Evolutionary conservation across 768 basidiomycete species (phyloP).

Genomic region (Cytidiella melzeri): DNA sequence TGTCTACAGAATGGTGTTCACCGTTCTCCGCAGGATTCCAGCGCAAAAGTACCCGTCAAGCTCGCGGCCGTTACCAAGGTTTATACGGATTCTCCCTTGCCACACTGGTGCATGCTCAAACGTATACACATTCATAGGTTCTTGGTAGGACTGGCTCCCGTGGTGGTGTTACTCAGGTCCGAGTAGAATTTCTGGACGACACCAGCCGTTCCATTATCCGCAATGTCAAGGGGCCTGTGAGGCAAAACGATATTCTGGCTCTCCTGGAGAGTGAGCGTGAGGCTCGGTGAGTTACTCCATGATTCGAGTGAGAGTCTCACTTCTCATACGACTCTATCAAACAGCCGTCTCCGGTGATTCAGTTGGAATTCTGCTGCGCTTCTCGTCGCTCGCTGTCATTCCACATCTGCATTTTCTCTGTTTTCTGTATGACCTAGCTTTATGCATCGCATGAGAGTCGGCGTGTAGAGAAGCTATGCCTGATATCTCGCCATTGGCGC

Average conservation of each 20-base stretch:
- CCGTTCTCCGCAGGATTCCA: slow-evolving; percentile 54
- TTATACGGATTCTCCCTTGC: slow-evolving; percentile 7
- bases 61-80: slow-evolving; percentile 98
- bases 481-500: no score
- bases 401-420: slow-evolving; percentile 11
- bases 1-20: slow-evolving; percentile 12
- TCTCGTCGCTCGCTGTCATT: slow-evolving; percentile 13
- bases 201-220: slow-evolving; percentile 93
- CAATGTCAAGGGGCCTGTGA: slow-evolving; percentile 97
- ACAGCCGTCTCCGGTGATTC: slow-evolving; percentile 28
- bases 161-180: slow-evolving; percentile 98
- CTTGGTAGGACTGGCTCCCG: slow-evolving; percentile 98
- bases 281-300: slow-evolving; percentile 72
- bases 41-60: slow-evolving; percentile 84
- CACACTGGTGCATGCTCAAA: slow-evolving; percentile 12
- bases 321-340: not conserved
- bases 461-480: no score
- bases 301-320: not conserved
- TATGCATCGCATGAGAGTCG: not conserved
- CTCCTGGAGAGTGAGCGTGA: slow-evolving; percentile 98
- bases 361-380: not conserved
- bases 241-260: slow-evolving; percentile 93
- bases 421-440: slow-evolving; percentile 13
- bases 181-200: slow-evolving; percentile 99
- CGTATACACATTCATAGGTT: slow-evolving; percentile 56